Evolutionary conservation across 2,329 filamentous ascomycete species (phyloP).

Genomic region (Trichophyton verrucosum): DNA sequence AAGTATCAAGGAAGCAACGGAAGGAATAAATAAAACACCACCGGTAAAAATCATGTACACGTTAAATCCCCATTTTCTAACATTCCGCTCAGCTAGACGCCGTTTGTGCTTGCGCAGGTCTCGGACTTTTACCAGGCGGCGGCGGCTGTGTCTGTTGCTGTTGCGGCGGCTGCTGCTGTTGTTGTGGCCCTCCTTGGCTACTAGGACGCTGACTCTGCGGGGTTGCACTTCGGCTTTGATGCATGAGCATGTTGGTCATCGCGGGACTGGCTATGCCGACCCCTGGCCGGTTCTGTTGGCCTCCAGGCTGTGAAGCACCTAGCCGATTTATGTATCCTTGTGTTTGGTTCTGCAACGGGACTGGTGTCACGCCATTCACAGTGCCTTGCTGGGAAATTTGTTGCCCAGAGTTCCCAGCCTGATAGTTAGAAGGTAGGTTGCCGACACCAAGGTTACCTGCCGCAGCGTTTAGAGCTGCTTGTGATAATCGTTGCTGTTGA

Average conservation of each 20-base stretch:
- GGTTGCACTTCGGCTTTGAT: conserved; percentile 34
- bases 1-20: neutral
- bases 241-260: conserved; percentile 32
- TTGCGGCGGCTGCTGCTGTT: neutral
- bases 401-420: conserved; percentile 14
- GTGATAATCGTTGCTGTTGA: conserved; percentile 37
- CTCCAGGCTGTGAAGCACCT: conserved; percentile 38
- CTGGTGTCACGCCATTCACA: conserved; percentile 19
- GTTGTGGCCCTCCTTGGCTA: conserved; percentile 23
- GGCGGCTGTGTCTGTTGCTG: neutral
- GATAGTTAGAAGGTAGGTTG: conserved; percentile 31
- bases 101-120: conserved; percentile 30
- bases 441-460: conserved; percentile 34
- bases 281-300: conserved; percentile 27
- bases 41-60: neutral
- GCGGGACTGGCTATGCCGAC: conserved; percentile 28
- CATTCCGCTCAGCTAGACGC: conserved; percentile 22
- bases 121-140: conserved; percentile 22
- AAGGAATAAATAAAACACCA: neutral
- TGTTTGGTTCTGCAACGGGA: conserved; percentile 31
- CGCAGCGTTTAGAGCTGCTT: conserved; percentile 41
- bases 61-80: neutral
- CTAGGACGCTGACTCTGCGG: conserved; percentile 37
- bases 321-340: conserved; percentile 43
- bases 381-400: conserved; percentile 23